A percentile compares a stretch with the other conserved stretches of the same genome.
phyloP scores from a whole-genome alignment of 805 yeast genomes.

The Kodamaea restingae region DNA sequence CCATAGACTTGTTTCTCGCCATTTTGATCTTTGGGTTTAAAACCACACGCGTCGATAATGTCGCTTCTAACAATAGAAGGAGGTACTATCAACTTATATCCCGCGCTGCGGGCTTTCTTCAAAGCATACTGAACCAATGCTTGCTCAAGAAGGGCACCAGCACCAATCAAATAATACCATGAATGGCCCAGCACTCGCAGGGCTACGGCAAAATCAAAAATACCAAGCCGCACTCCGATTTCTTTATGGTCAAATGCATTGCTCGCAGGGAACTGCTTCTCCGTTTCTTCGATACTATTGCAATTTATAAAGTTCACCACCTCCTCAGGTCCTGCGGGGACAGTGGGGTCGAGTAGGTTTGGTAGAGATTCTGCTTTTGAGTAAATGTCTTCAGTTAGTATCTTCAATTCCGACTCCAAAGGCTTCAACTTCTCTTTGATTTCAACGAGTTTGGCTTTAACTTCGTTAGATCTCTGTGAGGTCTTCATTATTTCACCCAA shows the following conservation, averaged over 20 bases:
- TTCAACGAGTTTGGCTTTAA: conserved; percentile 17
- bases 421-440: conserved; percentile 25
- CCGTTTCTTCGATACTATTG: conserved; percentile 25
- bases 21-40: conserved; percentile 85
- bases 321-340: conserved; percentile 35
- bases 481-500: conserved; percentile 23
- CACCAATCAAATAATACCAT: conserved; percentile 81
- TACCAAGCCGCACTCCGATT: conserved; percentile 63
- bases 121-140: conserved; percentile 83
- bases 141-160: conserved; percentile 84
- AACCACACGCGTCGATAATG: conserved; percentile 85
- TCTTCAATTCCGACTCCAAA: conserved; percentile 21
- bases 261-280: conserved; percentile 11
- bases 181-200: conserved; percentile 77
- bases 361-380: conserved; percentile 54
- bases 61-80: conserved; percentile 83
- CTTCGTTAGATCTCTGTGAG: conserved; percentile 8
- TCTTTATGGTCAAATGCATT: conserved; percentile 53
- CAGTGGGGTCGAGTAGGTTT: conserved; percentile 51
- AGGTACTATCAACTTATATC: conserved; percentile 71
- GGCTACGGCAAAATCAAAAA: conserved; percentile 70
- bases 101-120: conserved; percentile 56
- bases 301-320: conserved; percentile 54
- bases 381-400: conserved; percentile 34
- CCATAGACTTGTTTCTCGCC: conserved; percentile 82